Evolutionary conservation across 2,329 filamentous ascomycete genomes (phyloP).

Genomic region (Fusarium liriodendri): DNA sequence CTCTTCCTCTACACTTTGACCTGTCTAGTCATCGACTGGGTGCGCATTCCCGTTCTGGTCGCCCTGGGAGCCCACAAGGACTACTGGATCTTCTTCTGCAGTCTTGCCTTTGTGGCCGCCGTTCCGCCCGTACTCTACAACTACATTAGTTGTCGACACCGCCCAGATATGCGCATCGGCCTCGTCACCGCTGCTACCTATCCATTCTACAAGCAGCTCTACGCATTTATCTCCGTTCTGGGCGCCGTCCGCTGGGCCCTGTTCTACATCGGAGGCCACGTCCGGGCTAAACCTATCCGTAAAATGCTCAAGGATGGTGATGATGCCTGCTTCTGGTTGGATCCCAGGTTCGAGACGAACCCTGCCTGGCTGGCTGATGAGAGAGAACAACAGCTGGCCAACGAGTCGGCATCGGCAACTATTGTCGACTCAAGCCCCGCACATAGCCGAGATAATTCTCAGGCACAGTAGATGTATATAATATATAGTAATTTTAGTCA

Average conservation of each 20-base stretch:
- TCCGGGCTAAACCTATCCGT: slow-evolving; percentile 12
- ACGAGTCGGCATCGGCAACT: background rate
- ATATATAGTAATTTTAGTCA: background rate
- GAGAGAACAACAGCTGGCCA: slow-evolving; percentile 3
- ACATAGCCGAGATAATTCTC: background rate
- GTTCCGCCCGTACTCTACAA: slow-evolving; percentile 15
- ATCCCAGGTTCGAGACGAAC: slow-evolving; percentile 18
- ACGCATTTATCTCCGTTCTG: slow-evolving; percentile 15
- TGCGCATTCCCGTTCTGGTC: slow-evolving; percentile 17
- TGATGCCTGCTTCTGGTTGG: slow-evolving; percentile 16
- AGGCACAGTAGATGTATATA: background rate
- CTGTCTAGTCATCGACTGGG: slow-evolving; percentile 13
- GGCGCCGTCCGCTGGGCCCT: slow-evolving; percentile 12
- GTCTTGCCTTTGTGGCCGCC: background rate
- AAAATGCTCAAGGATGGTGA: slow-evolving; percentile 4
- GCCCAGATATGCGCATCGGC: slow-evolving; percentile 4
- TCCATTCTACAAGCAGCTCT: slow-evolving; percentile 18
- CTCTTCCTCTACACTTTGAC: slow-evolving; percentile 14
- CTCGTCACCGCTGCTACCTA: slow-evolving; percentile 10
- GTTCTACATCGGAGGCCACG: slow-evolving; percentile 17
- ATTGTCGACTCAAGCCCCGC: background rate
- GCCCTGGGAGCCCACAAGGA: slow-evolving; percentile 2
- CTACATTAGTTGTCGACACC: slow-evolving; percentile 11
- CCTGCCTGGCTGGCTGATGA: slow-evolving; percentile 19
- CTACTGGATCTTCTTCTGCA: background rate